Evolutionary conservation across 1,284 basidiomycete species (phyloP).

Genomic region (Fomitopsis schrenkii): DNA sequence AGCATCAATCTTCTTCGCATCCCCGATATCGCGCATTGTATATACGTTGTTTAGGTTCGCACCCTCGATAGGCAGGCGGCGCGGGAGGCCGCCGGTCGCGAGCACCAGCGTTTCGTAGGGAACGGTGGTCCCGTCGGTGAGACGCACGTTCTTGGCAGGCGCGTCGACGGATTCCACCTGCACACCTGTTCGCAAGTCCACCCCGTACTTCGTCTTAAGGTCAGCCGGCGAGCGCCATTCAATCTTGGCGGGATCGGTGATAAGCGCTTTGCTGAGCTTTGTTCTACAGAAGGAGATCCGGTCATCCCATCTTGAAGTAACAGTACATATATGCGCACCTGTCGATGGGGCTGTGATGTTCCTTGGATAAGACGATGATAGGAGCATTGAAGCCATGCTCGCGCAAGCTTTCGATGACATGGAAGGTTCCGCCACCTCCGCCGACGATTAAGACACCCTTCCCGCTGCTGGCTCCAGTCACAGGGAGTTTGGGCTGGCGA

Average conservation of each 20-base stretch:
- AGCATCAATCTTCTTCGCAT: conserved; percentile 74
- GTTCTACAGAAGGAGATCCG: conserved; percentile 45
- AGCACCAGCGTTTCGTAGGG: conserved; percentile 74
- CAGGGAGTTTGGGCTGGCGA: conserved; percentile 51
- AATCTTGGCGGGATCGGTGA: conserved; percentile 74
- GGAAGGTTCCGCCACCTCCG: conserved; percentile 80
- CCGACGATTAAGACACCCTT: conserved; percentile 81
- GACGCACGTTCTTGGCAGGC: conserved; percentile 53
- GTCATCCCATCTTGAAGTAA: not conserved
- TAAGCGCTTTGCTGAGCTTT: conserved; percentile 86
- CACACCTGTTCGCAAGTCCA: conserved; percentile 66
- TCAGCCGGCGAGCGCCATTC: conserved; percentile 72
- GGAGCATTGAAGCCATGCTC: conserved; percentile 79
- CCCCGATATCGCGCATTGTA: conserved; percentile 69
- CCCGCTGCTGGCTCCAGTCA: conserved; percentile 26
- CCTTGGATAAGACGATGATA: conserved; percentile 80
- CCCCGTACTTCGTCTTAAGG: conserved; percentile 78
- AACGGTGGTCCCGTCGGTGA: conserved; percentile 53
- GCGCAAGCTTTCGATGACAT: conserved; percentile 80
- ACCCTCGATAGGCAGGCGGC: conserved; percentile 77
- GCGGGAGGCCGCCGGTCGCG: conserved; percentile 65
- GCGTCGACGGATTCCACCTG: conserved; percentile 73
- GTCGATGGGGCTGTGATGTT: conserved; percentile 84
- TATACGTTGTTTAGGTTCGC: conserved; percentile 76
- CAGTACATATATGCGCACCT: conserved; percentile 39